Percentiles rank a stretch among this genome's conserved stretches.
Conservation (phyloP, 2,329 filamentous ascomycete species). For the Sclerotinia glacialis region DNA sequence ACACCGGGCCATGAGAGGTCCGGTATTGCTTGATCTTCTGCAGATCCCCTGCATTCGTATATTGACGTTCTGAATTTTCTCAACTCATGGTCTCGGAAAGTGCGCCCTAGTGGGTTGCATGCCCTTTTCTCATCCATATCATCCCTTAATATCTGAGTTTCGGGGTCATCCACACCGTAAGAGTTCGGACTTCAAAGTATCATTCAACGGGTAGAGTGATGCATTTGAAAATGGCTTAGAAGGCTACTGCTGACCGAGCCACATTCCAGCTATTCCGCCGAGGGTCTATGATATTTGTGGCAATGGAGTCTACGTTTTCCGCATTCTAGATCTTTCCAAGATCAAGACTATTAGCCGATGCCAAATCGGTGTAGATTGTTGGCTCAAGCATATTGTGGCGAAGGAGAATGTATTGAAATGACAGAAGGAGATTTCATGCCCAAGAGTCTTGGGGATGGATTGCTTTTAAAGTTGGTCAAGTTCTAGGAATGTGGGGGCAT, state of each 20-base stretch:
- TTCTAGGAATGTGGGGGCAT: conserved; percentile 1
- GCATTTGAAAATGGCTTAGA: not conserved
- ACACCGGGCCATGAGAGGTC: not conserved
- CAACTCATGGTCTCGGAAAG: conserved; percentile 3
- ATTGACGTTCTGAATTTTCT: not conserved
- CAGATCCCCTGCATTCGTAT: not conserved
- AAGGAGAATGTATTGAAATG: not conserved
- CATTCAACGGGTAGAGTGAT: not conserved
- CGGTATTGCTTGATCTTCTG: not conserved
- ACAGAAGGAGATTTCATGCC: not conserved
- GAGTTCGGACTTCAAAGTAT: not conserved
- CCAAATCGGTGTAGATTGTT: not conserved
- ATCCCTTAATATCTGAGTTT: not conserved
- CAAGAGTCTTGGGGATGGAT: conserved; percentile 6
- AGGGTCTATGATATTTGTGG: not conserved
- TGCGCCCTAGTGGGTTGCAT: not conserved
- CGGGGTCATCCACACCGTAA: not conserved
- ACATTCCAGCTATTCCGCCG: conserved; percentile 1
- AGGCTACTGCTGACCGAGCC: not conserved
- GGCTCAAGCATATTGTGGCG: not conserved
- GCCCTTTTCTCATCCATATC: not conserved
- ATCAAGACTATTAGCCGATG: not conserved
- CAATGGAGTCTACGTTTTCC: not conserved
- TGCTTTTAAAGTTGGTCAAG: not conserved
- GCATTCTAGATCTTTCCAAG: not conserved